These are phyloP conservation scores for Arthrobotrys conoides DNA, from an alignment of 2,329 filamentous ascomycete genomes.

Conservation along the genomic window DNA sequence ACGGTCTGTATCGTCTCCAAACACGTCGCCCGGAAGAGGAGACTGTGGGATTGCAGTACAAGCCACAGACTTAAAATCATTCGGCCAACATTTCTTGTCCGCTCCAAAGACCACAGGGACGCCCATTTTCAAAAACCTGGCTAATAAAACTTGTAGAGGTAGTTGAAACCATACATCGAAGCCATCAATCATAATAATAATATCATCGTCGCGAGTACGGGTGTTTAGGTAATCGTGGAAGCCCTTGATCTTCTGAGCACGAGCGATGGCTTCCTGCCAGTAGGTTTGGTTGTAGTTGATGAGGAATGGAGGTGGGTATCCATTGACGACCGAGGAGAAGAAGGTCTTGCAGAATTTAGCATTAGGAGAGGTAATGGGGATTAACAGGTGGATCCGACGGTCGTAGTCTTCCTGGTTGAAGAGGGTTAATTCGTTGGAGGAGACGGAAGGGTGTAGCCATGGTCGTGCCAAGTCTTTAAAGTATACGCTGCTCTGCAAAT, in stretches of 20 bases:
- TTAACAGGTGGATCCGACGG: constrained; percentile 51
- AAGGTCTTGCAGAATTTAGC: constrained; percentile 58
- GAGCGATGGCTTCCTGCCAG: constrained; percentile 48
- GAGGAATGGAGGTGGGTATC: constrained; percentile 54
- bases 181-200: constrained; percentile 76
- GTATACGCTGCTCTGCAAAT: constrained; percentile 29
- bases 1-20: constrained; percentile 66
- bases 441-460: constrained; percentile 52
- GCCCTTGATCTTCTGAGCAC: constrained; percentile 57
- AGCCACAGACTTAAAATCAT: constrained; percentile 66
- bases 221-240: constrained; percentile 56
- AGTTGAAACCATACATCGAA: constrained; percentile 78
- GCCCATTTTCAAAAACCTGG: constrained; percentile 74
- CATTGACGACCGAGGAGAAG: constrained; percentile 58
- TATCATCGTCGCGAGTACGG: constrained; percentile 67
- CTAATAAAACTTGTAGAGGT: constrained; percentile 75
- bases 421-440: constrained; percentile 53
- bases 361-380: constrained; percentile 55
- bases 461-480: constrained; percentile 38
- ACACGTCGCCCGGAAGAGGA: constrained; percentile 66
- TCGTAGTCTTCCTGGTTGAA: constrained; percentile 57
- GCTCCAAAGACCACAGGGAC: constrained; percentile 69
- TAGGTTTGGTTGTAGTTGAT: constrained; percentile 58
- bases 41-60: constrained; percentile 68
- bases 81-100: constrained; percentile 69